Evolutionary conservation across 169 alveolate genomes (phyloP).

Genomic region (Cyclospora cayetanensis): DNA sequence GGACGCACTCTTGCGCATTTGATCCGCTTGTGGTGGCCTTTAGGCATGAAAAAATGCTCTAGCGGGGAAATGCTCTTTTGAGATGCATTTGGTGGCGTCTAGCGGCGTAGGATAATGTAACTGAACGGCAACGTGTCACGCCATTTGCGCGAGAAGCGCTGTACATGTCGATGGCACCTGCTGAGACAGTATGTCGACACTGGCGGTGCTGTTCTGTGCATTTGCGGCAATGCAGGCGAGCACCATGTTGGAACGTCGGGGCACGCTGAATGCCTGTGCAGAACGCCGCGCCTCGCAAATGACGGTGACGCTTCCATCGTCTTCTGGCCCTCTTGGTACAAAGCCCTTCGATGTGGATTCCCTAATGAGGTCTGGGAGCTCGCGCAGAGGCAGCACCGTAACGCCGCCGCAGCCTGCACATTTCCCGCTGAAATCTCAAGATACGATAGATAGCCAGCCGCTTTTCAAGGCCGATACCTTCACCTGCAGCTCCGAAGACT

Average conservation of each 20-base stretch:
- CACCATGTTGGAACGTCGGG: conserved; percentile 33
- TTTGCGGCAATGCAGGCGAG: too few species aligned
- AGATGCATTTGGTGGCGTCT: too few species aligned
- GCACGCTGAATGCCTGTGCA: conserved; percentile 25
- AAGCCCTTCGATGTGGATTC: conserved; percentile 19
- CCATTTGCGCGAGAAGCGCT: too few species aligned
- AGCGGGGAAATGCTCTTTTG: too few species aligned
- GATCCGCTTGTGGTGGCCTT: too few species aligned
- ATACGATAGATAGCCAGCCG: not conserved
- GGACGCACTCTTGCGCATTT: too few species aligned
- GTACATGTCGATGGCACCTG: too few species aligned
- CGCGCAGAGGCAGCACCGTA: not conserved
- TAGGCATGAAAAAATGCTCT: too few species aligned
- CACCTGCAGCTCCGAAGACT: not conserved
- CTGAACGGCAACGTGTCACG: too few species aligned
- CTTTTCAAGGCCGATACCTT: conserved; percentile 20
- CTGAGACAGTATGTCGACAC: not conserved
- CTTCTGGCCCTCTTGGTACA: not conserved
- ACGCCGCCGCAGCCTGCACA: not conserved
- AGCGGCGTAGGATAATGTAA: too few species aligned
- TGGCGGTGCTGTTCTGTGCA: not conserved
- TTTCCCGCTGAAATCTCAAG: not conserved
- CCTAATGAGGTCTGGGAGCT: not conserved
- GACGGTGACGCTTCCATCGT: not conserved
- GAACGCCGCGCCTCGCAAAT: conserved; percentile 18